Base-by-base conservation (phyloP, 768 basidiomycete genomes). In the Xerocomus brunneocitrinus region DNA sequence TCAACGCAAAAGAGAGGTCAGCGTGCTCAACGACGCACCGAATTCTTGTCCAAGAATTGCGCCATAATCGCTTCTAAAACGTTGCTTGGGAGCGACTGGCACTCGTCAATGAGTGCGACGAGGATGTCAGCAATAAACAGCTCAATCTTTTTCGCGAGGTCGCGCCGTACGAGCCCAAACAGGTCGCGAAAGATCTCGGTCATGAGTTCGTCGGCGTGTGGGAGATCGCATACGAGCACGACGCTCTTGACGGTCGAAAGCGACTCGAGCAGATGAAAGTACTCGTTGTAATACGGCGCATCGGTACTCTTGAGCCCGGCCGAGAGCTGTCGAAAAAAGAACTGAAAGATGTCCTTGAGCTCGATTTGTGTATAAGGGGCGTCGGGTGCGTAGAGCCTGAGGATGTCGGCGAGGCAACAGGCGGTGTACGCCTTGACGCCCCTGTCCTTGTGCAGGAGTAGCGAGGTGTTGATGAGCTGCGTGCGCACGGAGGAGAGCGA, bases 401-500 rank as follows among this genome's bases (percentile, higher is more conserved):
- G 83, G 50, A 98, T 78, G 68, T 99, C 95, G 2, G 94, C 94
- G 35, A 99, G 79, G 71, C 94, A 98, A 70, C 92, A 95, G 0
- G 93, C 93, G 4, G 89, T 83, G 62, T 89, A 95, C 0, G 95
- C 95, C 70, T 97, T 98, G 59, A 99, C 93, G 25, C 94, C 94
- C 40, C 88, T 80, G 69, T 99, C 97, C 70, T 91, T 97, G 77
- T 98, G 94, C 28, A 97, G 82, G 27, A 98, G 79, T 32, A 98
- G 81, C 4, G 85, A 80, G 1, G 80, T 80, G 68, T 78, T 78
- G 54, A 95, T 80, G 65, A 98, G 83, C 62, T 97, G 92, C 47
- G 86, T 82, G 55, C 85, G 83, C 25, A 85, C 84, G 30, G 74
- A 66, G 52, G 75, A 71, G 50, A 99, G 82, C 0, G 93, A 91